phyloP scores from a whole-genome alignment of 2,329 filamentous ascomycete genomes.

The Fusarium torulosum region DNA sequence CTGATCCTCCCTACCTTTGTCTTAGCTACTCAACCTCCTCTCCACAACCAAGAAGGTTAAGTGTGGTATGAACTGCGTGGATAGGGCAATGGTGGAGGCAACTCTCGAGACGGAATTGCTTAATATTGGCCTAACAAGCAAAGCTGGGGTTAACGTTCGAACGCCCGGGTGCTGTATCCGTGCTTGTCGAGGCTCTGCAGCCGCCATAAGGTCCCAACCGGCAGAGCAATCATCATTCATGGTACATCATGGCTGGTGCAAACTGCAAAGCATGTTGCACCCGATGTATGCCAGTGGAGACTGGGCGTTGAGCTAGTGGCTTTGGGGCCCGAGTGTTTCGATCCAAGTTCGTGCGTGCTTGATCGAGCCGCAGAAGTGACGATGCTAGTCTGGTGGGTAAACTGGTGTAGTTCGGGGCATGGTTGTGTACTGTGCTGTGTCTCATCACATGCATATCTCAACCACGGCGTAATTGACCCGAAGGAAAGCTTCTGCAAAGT shows the following conservation, averaged over 20 bases:
- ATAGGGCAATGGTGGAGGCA: too few species aligned
- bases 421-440: neutral
- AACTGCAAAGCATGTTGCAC: constrained; percentile 19
- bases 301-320: constrained; percentile 35
- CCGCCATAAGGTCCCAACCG: constrained; percentile 13
- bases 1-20: constrained; percentile 12
- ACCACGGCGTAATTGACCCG: neutral
- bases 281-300: constrained; percentile 17
- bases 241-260: constrained; percentile 3
- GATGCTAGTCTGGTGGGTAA: constrained; percentile 21
- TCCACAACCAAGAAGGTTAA: neutral
- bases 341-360: constrained; percentile 23
- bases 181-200: neutral
- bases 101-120: too few species aligned
- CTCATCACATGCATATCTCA: neutral
- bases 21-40: neutral
- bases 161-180: too few species aligned
- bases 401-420: constrained; percentile 27
- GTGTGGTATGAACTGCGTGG: too few species aligned
- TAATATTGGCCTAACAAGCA: too few species aligned
- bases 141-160: too few species aligned
- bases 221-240: neutral
- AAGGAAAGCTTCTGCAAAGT: neutral
- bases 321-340: constrained; percentile 7
- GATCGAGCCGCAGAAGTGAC: constrained; percentile 37